Conservation (phyloP, 306 rosid genomes). For the Cucurbita pepo region DNA sequence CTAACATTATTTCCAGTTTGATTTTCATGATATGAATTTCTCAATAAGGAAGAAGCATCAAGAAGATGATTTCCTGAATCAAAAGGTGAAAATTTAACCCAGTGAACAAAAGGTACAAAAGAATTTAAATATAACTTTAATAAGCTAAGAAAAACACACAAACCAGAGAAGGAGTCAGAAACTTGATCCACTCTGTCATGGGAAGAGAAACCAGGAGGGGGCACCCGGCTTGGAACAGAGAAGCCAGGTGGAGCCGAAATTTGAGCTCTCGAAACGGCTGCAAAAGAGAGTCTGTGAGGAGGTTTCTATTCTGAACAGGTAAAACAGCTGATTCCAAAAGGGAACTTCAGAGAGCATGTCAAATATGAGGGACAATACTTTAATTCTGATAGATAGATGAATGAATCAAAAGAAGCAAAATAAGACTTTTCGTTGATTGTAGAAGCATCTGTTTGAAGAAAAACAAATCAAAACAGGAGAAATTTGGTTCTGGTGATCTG, state of each 20-base stretch:
- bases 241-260: slow-evolving; percentile 83
- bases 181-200: slow-evolving; percentile 54
- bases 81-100: background rate
- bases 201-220: slow-evolving; percentile 80
- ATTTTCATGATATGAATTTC: slow-evolving; percentile 49
- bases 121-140: background rate
- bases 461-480: background rate
- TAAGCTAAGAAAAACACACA: slow-evolving; percentile 12
- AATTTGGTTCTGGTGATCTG: background rate
- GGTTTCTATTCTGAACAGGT: background rate
- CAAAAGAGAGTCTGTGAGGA: background rate
- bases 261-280: slow-evolving; percentile 64
- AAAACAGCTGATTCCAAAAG: background rate
- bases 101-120: background rate
- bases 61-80: slow-evolving; percentile 49
- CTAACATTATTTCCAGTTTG: slow-evolving; percentile 33
- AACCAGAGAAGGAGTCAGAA: slow-evolving; percentile 55
- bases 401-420: background rate
- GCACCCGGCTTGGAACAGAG: slow-evolving; percentile 60
- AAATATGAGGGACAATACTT: background rate
- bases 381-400: background rate
- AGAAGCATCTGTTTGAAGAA: background rate
- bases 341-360: background rate
- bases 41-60: slow-evolving; percentile 35
- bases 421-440: background rate